Percentiles rank a stretch among this genome's conserved stretches.
Conservation (phyloP, 2,329 filamentous ascomycete species). For the Ascochyta clinopodiicola region DNA sequence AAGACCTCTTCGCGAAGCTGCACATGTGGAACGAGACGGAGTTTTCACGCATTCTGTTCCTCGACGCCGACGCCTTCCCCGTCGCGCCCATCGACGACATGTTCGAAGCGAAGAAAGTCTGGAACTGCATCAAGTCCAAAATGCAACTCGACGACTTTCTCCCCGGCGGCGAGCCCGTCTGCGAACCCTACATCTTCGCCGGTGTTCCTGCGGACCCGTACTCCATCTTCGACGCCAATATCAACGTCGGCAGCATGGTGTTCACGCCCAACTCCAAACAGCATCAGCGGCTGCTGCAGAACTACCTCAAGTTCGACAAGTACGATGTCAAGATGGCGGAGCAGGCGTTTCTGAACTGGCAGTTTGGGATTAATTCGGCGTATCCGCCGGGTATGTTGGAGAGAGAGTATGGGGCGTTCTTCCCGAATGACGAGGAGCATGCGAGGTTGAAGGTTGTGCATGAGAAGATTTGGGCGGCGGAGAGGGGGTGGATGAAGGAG, state of each 20-base stretch:
- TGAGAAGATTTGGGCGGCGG: conserved; percentile 42
- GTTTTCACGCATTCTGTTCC: conserved; percentile 40
- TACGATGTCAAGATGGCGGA: conserved; percentile 43
- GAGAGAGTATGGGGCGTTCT: conserved; percentile 39
- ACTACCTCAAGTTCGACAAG: conserved; percentile 39
- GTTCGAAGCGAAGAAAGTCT: conserved; percentile 32
- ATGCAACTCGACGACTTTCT: conserved; percentile 36
- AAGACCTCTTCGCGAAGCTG: conserved; percentile 46
- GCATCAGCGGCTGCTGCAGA: conserved; percentile 41
- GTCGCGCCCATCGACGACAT: conserved; percentile 38
- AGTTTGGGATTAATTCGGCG: conserved; percentile 36
- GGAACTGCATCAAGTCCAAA: conserved; percentile 30
- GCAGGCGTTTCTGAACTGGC: conserved; percentile 46
- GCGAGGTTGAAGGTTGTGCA: conserved; percentile 43
- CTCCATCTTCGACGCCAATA: conserved; percentile 25
- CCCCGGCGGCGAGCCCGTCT: conserved; percentile 27
- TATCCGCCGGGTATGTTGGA: conserved; percentile 36
- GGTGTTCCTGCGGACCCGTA: conserved; percentile 21
- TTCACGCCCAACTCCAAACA: conserved; percentile 39
- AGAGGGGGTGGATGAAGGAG: conserved; percentile 27
- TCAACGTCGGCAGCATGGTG: conserved; percentile 43
- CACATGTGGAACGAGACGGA: conserved; percentile 46
- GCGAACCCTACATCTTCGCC: conserved; percentile 41
- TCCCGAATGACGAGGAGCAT: conserved; percentile 31
- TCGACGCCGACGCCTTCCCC: conserved; percentile 46